phyloP scores from a whole-genome alignment of 1,139 yeast species.

The Debaryomycetaceae sp. region DNA sequence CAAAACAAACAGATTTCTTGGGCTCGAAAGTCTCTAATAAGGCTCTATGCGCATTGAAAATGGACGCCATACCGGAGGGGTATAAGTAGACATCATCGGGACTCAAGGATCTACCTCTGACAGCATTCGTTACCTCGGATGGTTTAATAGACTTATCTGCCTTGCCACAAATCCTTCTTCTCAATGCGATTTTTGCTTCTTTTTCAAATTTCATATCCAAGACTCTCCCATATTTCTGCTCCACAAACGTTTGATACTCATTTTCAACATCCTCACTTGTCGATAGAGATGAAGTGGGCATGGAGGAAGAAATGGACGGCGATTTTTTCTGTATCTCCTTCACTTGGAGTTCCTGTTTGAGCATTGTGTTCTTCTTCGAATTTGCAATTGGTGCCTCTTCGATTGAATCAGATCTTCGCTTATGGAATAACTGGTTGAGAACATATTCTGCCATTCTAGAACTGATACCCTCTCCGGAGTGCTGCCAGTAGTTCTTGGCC shows the following conservation, averaged over 20 bases:
- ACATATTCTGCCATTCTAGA: constrained; percentile 87
- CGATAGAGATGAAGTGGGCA: constrained; percentile 17
- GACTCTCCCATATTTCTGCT: constrained; percentile 88
- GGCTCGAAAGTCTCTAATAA: constrained; percentile 34
- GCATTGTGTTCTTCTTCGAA: constrained; percentile 8
- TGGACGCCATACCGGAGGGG: constrained; percentile 92
- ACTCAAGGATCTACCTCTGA: constrained; percentile 23
- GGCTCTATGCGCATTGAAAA: constrained; percentile 77
- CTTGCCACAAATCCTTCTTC: constrained; percentile 72
- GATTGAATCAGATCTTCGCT: constrained; percentile 15
- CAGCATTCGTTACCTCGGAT: constrained; percentile 28
- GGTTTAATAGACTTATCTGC: constrained; percentile 44
- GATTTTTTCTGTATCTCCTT: constrained; percentile 33
- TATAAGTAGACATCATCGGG: constrained; percentile 70
- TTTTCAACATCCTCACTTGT: constrained; percentile 34
- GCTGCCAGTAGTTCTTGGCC: constrained; percentile 94
- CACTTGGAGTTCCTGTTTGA: constrained; percentile 38
- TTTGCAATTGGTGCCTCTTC: constrained; percentile 3
- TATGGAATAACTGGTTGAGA: constrained; percentile 51
- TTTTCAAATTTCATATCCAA: constrained; percentile 71
- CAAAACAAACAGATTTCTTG: constrained; percentile 81
- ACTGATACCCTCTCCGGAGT: constrained; percentile 91
- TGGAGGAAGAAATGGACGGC: constrained; percentile 26
- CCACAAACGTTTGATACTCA: constrained; percentile 70
- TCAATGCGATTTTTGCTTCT: constrained; percentile 72